These are phyloP conservation scores for Helenozyma baotianmanensis DNA, from an alignment of 805 yeast genomes.

Conservation along the genomic window DNA sequence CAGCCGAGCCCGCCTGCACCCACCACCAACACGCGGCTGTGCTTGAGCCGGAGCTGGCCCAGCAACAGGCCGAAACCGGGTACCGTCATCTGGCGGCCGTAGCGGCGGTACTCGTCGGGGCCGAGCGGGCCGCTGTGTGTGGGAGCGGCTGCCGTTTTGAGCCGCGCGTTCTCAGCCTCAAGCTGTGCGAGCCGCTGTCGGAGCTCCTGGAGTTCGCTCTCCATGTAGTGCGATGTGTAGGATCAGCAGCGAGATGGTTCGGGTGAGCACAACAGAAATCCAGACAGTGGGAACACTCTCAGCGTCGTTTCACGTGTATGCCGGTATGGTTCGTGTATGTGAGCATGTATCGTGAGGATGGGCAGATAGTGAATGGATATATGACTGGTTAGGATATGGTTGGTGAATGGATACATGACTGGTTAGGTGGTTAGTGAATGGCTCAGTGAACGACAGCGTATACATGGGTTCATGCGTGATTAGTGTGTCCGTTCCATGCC, in stretches of 20 bases:
- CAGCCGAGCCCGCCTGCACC: slow-evolving; percentile 98
- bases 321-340: too few species aligned
- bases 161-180: slow-evolving; percentile 16
- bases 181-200: slow-evolving; percentile 18
- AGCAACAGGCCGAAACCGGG: slow-evolving; percentile 60
- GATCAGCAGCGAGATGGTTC: background rate
- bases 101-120: slow-evolving; percentile 69
- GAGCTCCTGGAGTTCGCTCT: slow-evolving; percentile 17
- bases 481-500: too few species aligned
- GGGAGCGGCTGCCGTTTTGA: slow-evolving; percentile 1
- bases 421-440: too few species aligned
- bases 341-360: too few species aligned
- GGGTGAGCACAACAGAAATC: too few species aligned
- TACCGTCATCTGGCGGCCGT: slow-evolving; percentile 95
- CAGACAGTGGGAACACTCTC: too few species aligned
- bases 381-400: too few species aligned
- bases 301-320: too few species aligned
- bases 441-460: too few species aligned
- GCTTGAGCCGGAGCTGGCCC: slow-evolving; percentile 54
- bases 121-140: slow-evolving; percentile 18
- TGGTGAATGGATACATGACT: too few species aligned
- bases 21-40: slow-evolving; percentile 62
- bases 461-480: too few species aligned
- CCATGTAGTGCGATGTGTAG: slow-evolving; percentile 2
- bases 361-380: too few species aligned